Evolutionary conservation across 345 rosid species (phyloP).

Genomic region (Aquilaria yunnanensis): DNA sequence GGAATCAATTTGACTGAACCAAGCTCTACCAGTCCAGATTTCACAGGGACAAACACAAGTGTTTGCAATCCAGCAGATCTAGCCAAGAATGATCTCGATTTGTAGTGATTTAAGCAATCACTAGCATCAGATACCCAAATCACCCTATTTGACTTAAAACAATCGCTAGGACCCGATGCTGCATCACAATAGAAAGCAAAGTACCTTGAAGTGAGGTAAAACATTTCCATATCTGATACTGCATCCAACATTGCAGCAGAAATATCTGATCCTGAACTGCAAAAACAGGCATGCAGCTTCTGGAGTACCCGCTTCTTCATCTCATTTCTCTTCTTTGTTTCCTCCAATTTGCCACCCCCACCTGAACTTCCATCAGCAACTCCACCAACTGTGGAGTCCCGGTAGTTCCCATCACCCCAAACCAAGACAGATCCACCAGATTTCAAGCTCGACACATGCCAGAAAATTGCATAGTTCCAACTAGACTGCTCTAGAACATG

Average conservation of each 20-base stretch:
- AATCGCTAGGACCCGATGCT: constrained; percentile 48
- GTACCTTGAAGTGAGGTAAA: constrained; percentile 62
- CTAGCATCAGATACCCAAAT: constrained; percentile 59
- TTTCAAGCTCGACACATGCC: constrained; percentile 50
- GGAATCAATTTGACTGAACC: constrained; percentile 63
- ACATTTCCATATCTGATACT: constrained; percentile 67
- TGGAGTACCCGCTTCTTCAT: constrained; percentile 57
- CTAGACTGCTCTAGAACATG: constrained; percentile 60
- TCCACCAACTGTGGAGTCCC: constrained; percentile 28
- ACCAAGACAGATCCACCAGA: constrained; percentile 62
- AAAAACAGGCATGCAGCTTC: constrained; percentile 56
- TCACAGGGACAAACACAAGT: constrained; percentile 60
- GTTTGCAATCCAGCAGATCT: constrained; percentile 78
- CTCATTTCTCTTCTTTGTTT: constrained; percentile 44
- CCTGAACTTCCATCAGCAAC: constrained; percentile 28
- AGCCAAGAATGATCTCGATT: constrained; percentile 65
- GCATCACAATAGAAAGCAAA: constrained; percentile 58
- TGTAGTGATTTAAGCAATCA: constrained; percentile 51
- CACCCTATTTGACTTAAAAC: constrained; percentile 48
- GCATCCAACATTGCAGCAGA: constrained; percentile 32
- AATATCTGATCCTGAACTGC: constrained; percentile 34
- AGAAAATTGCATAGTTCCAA: constrained; percentile 82
- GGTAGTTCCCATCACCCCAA: constrained; percentile 87
- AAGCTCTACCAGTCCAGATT: constrained; percentile 81
- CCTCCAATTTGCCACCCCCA: constrained; percentile 26